Percentiles rank a stretch among this genome's conserved stretches.
Evolutionary conservation across 441 rosid genomes (phyloP).

Genomic region (Gossypium gossypioides): DNA sequence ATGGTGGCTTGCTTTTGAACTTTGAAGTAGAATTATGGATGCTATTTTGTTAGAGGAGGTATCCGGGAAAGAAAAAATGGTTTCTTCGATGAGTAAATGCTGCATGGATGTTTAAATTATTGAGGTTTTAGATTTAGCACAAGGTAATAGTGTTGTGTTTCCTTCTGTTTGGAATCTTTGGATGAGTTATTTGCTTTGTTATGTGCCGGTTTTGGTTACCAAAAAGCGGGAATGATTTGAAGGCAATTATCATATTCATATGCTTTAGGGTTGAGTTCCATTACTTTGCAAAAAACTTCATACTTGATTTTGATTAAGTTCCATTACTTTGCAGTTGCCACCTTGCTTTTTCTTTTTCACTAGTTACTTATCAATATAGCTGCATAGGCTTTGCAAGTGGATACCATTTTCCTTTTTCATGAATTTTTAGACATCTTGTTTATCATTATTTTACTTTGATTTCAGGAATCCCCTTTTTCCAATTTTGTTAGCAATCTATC

Average conservation of each 20-base stretch:
- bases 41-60: not conserved
- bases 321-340: not conserved
- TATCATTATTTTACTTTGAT: slow-evolving; percentile 3
- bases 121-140: not conserved
- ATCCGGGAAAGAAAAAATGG: not conserved
- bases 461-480: slow-evolving; percentile 49
- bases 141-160: not conserved
- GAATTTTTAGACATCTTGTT: not conserved
- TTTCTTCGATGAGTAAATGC: not conserved
- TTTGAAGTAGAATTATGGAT: not conserved
- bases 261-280: not conserved
- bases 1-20: not conserved
- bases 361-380: not conserved
- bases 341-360: not conserved
- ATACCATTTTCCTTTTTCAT: not conserved
- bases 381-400: not conserved
- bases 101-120: not conserved
- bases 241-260: not conserved
- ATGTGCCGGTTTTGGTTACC: not conserved
- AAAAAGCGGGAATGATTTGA: not conserved
- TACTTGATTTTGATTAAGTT: not conserved
- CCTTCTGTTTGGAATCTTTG: not conserved
- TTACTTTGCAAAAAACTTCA: not conserved
- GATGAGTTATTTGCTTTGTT: not conserved
- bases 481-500: slow-evolving; percentile 37